A percentile compares a stretch with the other conserved stretches of the same genome.
These are phyloP conservation scores for Gloeostereum incarnatum DNA, from an alignment of 768 basidiomycete species.

Conservation along the genomic window DNA sequence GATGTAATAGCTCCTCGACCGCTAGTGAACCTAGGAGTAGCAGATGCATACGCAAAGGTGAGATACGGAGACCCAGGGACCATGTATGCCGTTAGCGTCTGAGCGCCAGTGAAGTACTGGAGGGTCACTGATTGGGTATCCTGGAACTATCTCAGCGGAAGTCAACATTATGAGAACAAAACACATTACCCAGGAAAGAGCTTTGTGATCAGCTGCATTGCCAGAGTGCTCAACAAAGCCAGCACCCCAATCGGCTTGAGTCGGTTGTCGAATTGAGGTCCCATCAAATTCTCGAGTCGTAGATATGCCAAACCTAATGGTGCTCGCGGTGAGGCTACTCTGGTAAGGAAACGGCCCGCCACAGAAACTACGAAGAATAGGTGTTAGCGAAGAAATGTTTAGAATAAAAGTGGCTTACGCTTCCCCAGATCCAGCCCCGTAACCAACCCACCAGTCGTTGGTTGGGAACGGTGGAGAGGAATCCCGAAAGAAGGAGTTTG, in stretches of 20 bases:
- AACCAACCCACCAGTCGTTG: constrained; percentile 26
- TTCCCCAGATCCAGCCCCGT: constrained; percentile 16
- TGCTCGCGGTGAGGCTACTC: constrained; percentile 15
- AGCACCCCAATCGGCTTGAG: constrained; percentile 21
- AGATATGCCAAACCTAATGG: constrained; percentile 21
- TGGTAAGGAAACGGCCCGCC: constrained; percentile 24
- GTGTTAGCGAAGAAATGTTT: not conserved
- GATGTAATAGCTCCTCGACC: constrained; percentile 19
- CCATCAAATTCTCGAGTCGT: constrained; percentile 20
- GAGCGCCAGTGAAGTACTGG: constrained; percentile 22
- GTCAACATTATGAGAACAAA: not conserved
- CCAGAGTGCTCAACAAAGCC: constrained; percentile 22
- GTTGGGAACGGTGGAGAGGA: constrained; percentile 23
- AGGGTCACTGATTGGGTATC: constrained; percentile 23
- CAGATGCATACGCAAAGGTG: constrained; percentile 19
- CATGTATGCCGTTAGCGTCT: constrained; percentile 20
- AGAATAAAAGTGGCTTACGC: constrained; percentile 10
- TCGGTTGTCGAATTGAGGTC: constrained; percentile 20
- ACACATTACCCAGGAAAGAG: constrained; percentile 18
- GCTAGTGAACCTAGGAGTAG: constrained; percentile 21
- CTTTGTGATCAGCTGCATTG: constrained; percentile 20
- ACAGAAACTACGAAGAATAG: constrained; percentile 12
- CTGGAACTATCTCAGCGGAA: constrained; percentile 2
- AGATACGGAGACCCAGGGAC: constrained; percentile 25
- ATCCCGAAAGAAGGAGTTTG: constrained; percentile 23